phyloP scores from a whole-genome alignment of 2,329 filamentous ascomycete species.

The Neofusicoccum umdonicola region DNA sequence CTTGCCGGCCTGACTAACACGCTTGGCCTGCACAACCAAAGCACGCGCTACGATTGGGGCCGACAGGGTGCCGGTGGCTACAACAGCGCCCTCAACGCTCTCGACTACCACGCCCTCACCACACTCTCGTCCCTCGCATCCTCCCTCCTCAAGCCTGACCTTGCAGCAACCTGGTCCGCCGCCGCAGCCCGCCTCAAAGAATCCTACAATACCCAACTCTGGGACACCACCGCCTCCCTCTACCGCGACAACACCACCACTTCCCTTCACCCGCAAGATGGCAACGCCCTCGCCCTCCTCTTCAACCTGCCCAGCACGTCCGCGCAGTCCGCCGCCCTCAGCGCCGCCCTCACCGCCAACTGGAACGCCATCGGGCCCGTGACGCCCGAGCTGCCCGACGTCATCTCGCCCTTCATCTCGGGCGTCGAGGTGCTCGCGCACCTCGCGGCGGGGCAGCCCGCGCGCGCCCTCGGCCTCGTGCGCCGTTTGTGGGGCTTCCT shows the following conservation, averaged over 20 bases:
- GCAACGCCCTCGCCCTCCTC: slow-evolving; percentile 27
- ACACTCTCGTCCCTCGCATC: slow-evolving; percentile 18
- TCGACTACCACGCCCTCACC: slow-evolving; percentile 43
- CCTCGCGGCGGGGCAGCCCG: slow-evolving; percentile 47
- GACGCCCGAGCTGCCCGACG: slow-evolving; percentile 55
- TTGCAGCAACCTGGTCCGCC: slow-evolving; percentile 30
- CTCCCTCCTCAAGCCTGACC: background rate
- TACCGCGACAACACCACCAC: slow-evolving; percentile 42
- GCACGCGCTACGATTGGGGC: slow-evolving; percentile 20
- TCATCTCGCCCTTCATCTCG: slow-evolving; percentile 58
- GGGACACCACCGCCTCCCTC: slow-evolving; percentile 27
- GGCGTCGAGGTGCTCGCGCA: slow-evolving; percentile 61
- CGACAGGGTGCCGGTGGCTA: slow-evolving; percentile 42
- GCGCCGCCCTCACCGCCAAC: slow-evolving; percentile 47
- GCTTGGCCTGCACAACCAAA: slow-evolving; percentile 1
- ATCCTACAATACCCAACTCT: slow-evolving; percentile 28
- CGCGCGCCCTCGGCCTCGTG: slow-evolving; percentile 56
- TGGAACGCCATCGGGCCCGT: slow-evolving; percentile 58
- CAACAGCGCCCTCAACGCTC: slow-evolving; percentile 16
- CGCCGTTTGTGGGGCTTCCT: slow-evolving; percentile 61
- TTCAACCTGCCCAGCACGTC: slow-evolving; percentile 45
- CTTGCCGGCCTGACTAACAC: slow-evolving; percentile 22
- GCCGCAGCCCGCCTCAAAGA: slow-evolving; percentile 22
- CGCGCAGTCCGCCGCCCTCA: slow-evolving; percentile 44
- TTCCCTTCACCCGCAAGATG: slow-evolving; percentile 26